Conservation (phyloP, 805 yeast genomes). For the Starmerella stellata region DNA sequence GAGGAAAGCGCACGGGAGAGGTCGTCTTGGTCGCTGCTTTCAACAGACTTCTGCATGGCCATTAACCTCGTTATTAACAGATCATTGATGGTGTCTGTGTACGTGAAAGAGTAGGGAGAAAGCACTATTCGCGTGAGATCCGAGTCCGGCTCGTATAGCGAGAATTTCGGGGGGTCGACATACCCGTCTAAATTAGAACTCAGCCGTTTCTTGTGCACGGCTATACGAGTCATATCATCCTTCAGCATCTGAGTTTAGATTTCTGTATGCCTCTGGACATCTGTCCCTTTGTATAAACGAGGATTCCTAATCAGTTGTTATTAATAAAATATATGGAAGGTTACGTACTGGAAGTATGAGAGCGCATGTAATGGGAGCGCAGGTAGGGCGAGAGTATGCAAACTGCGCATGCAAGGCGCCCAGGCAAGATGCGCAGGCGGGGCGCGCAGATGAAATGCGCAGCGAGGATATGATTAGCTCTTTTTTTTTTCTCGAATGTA, state of each 20-base stretch:
- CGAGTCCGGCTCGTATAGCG: background rate
- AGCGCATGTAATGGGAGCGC: no score
- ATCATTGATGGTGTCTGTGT: slow-evolving; percentile 11
- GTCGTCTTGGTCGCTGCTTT: background rate
- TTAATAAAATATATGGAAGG: no score
- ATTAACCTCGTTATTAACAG: slow-evolving; percentile 13
- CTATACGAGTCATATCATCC: background rate
- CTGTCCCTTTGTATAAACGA: background rate
- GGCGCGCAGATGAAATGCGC: no score
- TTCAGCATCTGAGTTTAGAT: background rate
- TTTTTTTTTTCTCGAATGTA: no score
- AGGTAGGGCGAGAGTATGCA: no score
- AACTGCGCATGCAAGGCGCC: no score
- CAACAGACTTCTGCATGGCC: slow-evolving; percentile 9
- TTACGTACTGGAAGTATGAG: no score
- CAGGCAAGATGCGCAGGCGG: no score
- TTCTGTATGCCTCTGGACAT: background rate
- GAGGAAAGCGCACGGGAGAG: background rate
- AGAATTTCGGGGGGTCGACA: background rate
- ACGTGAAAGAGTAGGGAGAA: slow-evolving; percentile 14
- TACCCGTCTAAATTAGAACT: background rate
- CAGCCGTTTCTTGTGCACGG: background rate
- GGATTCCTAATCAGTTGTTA: background rate
- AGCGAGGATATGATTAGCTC: no score
- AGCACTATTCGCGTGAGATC: background rate